Evolutionary conservation across 768 basidiomycete species (phyloP), one percentile per base, ranked within the genome.

Genomic region (Amanita fuliginea): DNA sequence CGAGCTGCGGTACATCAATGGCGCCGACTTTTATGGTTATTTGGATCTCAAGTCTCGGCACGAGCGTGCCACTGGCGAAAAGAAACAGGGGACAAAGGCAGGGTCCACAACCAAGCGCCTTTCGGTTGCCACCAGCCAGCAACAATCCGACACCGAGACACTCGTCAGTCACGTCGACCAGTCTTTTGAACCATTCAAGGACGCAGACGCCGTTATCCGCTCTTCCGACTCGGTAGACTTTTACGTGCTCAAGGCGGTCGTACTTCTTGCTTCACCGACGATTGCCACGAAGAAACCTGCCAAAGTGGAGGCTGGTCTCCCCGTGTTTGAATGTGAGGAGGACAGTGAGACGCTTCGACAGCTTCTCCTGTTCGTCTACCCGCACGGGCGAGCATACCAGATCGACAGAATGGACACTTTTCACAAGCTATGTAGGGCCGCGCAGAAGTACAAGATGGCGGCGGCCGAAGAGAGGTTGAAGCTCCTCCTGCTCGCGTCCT

Each of bases 151-250:
- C 26, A 45, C 21, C 7, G 32, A 33, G 8, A 34, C 30, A 13
- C 44, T 35, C 11, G 44, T 19, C 18, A 42, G 18, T 18, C 44
- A 14, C 7, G 16, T 2, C 7, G 44, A 32, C 7, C 33, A 46
- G 34, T 8, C 6, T 6, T 46, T 46, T 11, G 44, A 35, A 19
- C 34, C 24, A 18, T n/a, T 36, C 36, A 51, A 57, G 14, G 21
- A 28, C 13, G 53, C 55, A 14, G 59, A 64, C 49, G 42, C 60
- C 26, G 58, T 64, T 41, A 47, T 64, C 14, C 58, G 52, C 13
- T 55, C 60, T 11, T 57, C 55, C 11, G 67, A 69, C 53, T 54
- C 56, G 7, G 46, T 64, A 36, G 56, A 69, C 47, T 67, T 67
- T 52, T 57, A 55, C 28, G 56, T 63, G 33, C 56, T 55, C 46